These are phyloP conservation scores for Debaryomycetaceae sp. DNA, from an alignment of 1,139 yeast species.

Conservation along the genomic window DNA sequence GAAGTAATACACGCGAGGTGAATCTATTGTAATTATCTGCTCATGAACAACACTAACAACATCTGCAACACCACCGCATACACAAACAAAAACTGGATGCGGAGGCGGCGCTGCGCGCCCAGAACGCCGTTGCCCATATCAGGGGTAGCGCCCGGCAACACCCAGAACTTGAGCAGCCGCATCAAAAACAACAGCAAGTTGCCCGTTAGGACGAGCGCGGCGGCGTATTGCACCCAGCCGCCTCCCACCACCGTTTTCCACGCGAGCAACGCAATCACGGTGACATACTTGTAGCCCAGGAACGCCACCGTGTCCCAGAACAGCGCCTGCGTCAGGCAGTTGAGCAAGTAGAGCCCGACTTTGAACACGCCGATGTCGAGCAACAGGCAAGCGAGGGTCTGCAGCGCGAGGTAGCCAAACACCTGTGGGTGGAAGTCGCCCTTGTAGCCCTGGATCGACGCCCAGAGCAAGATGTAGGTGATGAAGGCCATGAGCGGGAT, in stretches of 20 bases:
- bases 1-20: no score
- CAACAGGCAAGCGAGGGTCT: constrained; percentile 78
- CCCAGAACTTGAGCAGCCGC: constrained; percentile 78
- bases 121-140: constrained; percentile 32
- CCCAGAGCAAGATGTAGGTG: constrained; percentile 82
- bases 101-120: constrained; percentile 69
- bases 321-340: constrained; percentile 50
- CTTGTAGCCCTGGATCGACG: constrained; percentile 78
- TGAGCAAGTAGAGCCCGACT: constrained; percentile 41
- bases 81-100: constrained; percentile 81
- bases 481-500: constrained; percentile 92
- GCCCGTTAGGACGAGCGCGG: constrained; percentile 42
- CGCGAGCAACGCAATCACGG: constrained; percentile 55
- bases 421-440: constrained; percentile 94
- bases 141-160: constrained; percentile 56
- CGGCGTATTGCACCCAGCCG: constrained; percentile 35
- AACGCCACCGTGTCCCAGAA: constrained; percentile 84
- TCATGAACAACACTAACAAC: constrained; percentile 35
- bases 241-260: constrained; percentile 38
- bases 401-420: constrained; percentile 86
- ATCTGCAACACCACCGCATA: constrained; percentile 85
- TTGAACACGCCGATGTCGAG: constrained; percentile 55
- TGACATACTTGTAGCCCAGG: constrained; percentile 92
- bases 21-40: constrained; percentile 18
- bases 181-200: constrained; percentile 66